Evolutionary conservation across 352 stramenopile genomes (phyloP).

Genomic region (Elongisporangium prolatum): DNA sequence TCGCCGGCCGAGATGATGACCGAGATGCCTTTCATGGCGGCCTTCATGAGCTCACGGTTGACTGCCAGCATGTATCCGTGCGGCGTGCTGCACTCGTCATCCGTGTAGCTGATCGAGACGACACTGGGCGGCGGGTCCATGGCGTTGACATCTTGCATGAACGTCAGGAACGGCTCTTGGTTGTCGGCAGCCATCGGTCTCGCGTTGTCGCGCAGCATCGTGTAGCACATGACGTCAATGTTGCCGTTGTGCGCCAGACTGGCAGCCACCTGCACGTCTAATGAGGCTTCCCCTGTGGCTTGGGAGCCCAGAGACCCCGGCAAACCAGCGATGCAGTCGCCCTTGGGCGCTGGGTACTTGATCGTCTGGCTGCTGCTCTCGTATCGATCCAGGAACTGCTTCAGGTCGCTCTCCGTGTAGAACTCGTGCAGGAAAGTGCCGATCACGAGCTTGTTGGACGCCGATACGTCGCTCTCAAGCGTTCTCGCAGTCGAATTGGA

Average conservation of each 20-base stretch:
- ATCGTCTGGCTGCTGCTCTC: slow-evolving; percentile 5
- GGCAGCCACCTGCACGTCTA: slow-evolving; percentile 61
- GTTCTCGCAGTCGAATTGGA: not conserved
- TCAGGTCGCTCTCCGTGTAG: slow-evolving; percentile 56
- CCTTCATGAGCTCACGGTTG: slow-evolving; percentile 75
- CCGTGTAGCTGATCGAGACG: slow-evolving; percentile 80
- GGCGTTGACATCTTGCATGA: slow-evolving; percentile 68
- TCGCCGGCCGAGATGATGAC: slow-evolving; percentile 68
- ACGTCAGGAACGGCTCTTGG: slow-evolving; percentile 73
- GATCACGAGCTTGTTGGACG: slow-evolving; percentile 53
- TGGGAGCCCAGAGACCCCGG: slow-evolving; percentile 3
- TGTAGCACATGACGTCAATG: slow-evolving; percentile 64
- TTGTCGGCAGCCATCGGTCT: slow-evolving; percentile 54
- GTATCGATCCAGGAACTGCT: slow-evolving; percentile 27
- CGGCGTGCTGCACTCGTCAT: slow-evolving; percentile 72
- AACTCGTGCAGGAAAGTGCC: slow-evolving; percentile 65
- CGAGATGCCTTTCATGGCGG: slow-evolving; percentile 54
- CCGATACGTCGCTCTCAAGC: slow-evolving; percentile 12
- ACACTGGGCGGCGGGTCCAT: slow-evolving; percentile 53
- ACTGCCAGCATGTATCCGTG: slow-evolving; percentile 47
- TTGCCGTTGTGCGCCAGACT: slow-evolving; percentile 36
- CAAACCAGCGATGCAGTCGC: slow-evolving; percentile 29
- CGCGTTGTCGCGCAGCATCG: slow-evolving; percentile 39
- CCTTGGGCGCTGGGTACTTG: slow-evolving; percentile 22
- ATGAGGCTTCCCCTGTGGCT: slow-evolving; percentile 58